Conservation (phyloP, 2,329 filamentous ascomycete species). For the Capronia americana region DNA sequence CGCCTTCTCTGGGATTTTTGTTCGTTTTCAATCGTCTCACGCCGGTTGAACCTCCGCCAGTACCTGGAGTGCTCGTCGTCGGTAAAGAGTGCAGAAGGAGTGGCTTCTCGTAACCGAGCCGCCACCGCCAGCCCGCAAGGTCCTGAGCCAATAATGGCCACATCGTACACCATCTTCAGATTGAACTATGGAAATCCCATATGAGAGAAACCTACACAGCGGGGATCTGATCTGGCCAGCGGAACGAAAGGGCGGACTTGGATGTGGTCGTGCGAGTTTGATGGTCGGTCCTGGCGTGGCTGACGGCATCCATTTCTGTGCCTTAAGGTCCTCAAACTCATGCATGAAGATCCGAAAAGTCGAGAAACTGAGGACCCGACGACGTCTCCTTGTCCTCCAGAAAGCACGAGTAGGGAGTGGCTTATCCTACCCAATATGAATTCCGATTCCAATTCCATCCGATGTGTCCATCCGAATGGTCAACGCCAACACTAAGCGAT, state of each 20-base stretch:
- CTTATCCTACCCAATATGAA: background rate
- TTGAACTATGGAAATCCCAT: background rate
- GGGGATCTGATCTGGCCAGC: background rate
- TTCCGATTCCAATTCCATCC: background rate
- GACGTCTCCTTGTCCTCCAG: background rate
- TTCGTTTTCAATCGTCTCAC: constrained; percentile 31
- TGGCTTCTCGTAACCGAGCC: constrained; percentile 72
- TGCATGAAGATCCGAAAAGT: background rate
- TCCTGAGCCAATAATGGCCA: constrained; percentile 75
- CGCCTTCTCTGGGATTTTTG: constrained; percentile 14
- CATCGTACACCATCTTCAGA: constrained; percentile 54
- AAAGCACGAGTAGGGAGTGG: background rate
- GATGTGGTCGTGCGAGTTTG: background rate
- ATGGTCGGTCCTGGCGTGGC: background rate
- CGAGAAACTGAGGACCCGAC: background rate
- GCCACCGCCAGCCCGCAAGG: constrained; percentile 77
- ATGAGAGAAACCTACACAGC: background rate
- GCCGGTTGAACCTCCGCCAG: constrained; percentile 38
- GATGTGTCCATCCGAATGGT: background rate
- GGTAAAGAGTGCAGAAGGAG: constrained; percentile 79
- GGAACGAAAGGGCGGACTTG: no score
- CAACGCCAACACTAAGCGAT: background rate
- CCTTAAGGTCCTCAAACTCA: background rate
- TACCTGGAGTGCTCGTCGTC: constrained; percentile 84
- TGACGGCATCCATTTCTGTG: background rate